Evolutionary conservation across 2,329 filamentous ascomycete genomes (phyloP).

Genomic region (Talaromyces sp.): DNA sequence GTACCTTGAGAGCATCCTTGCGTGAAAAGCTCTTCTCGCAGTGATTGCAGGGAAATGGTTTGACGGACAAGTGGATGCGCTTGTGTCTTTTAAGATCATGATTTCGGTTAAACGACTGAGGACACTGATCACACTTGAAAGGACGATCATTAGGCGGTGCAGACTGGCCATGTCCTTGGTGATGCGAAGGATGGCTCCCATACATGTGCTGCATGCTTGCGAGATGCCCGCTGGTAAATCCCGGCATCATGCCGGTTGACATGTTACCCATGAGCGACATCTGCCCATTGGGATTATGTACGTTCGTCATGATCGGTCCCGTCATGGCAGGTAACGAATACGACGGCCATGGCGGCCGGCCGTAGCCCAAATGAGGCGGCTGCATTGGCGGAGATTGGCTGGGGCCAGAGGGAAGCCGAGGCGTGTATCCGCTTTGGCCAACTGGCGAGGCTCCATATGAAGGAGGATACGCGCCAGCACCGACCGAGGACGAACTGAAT

Average conservation of each 20-base stretch:
- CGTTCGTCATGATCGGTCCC: constrained; percentile 71
- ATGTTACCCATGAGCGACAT: constrained; percentile 66
- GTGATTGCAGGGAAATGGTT: constrained; percentile 85
- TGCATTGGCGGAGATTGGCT: constrained; percentile 43
- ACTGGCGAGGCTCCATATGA: constrained; percentile 30
- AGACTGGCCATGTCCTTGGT: constrained; percentile 53
- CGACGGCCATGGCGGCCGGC: constrained; percentile 46
- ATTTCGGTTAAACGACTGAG: constrained; percentile 91
- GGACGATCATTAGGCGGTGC: constrained; percentile 70
- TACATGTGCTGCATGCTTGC: constrained; percentile 62
- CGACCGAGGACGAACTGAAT: constrained; percentile 42
- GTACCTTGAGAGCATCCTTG: constrained; percentile 94
- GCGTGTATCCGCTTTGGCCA: constrained; percentile 41
- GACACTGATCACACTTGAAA: constrained; percentile 90
- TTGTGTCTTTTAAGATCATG: constrained; percentile 96
- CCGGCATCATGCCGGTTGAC: constrained; percentile 54
- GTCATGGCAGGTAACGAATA: constrained; percentile 61
- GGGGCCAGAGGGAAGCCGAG: constrained; percentile 56
- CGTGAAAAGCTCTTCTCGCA: constrained; percentile 97
- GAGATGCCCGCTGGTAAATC: constrained; percentile 59
- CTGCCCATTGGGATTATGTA: constrained; percentile 68
- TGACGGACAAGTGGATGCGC: constrained; percentile 88
- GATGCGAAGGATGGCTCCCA: constrained; percentile 45
- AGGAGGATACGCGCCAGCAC: constrained; percentile 47
- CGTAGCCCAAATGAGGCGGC: constrained; percentile 33